Evolutionary conservation across 805 yeast species (phyloP).

Genomic region (Barnettozyma sucrosica): DNA sequence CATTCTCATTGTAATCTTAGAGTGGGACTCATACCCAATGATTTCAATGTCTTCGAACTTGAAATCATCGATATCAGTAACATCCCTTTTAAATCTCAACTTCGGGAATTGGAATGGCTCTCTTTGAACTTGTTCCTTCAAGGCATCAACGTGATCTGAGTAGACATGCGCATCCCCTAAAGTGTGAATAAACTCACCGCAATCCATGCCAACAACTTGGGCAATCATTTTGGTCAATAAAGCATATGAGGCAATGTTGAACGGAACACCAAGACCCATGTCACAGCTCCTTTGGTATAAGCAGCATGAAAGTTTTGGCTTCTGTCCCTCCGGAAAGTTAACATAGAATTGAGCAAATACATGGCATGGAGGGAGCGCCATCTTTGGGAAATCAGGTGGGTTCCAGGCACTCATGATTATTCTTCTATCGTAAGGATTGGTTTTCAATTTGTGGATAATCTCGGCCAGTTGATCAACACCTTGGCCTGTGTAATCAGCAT

Average conservation of each 20-base stretch:
- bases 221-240: conserved; percentile 92
- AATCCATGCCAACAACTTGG: conserved; percentile 87
- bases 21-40: conserved; percentile 71
- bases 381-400: conserved; percentile 85
- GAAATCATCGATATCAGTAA: conserved; percentile 79
- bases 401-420: conserved; percentile 97
- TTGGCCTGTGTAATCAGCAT: conserved; percentile 77
- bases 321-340: conserved; percentile 58
- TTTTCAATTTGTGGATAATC: conserved; percentile 72
- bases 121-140: conserved; percentile 72
- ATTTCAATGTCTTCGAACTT: conserved; percentile 83
- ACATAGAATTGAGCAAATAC: conserved; percentile 95
- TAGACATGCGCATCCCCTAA: conserved; percentile 97
- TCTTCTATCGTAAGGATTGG: conserved; percentile 90
- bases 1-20: conserved; percentile 91
- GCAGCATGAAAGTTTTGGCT: conserved; percentile 76
- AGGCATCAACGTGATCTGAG: conserved; percentile 87
- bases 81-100: conserved; percentile 60
- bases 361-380: conserved; percentile 99
- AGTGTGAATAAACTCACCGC: conserved; percentile 93
- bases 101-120: conserved; percentile 78
- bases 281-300: conserved; percentile 98
- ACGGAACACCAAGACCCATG: conserved; percentile 99
- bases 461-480: conserved; percentile 89
- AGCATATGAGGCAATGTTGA: conserved; percentile 95